A percentile compares a stretch with the other conserved stretches of the same genome.
These are phyloP conservation scores for Heritiera fomes DNA, from an alignment of 345 rosid species.

Conservation along the genomic window DNA sequence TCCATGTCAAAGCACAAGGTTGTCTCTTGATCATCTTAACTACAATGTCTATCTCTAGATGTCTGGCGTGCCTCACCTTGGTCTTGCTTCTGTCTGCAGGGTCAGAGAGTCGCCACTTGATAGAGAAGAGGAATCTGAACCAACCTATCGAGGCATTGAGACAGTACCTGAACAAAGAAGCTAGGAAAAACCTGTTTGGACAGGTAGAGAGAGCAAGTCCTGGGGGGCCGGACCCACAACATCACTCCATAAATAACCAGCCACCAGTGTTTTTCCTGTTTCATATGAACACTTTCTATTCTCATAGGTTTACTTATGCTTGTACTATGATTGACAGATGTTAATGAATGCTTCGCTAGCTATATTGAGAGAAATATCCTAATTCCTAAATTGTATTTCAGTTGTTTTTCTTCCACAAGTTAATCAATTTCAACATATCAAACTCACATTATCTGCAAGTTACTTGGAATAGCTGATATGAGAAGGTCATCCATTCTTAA, in stretches of 20 bases:
- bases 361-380: neutral
- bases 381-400: neutral
- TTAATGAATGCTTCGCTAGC: neutral
- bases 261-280: too few species aligned
- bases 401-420: neutral
- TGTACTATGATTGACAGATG: neutral
- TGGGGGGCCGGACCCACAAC: conserved; percentile 58
- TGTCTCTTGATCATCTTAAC: neutral
- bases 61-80: conserved; percentile 15
- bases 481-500: neutral
- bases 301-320: neutral
- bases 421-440: conserved; percentile 5
- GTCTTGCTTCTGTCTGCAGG: conserved; percentile 18
- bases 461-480: neutral
- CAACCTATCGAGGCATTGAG: conserved; percentile 26
- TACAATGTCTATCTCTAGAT: conserved; percentile 1
- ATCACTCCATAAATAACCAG: conserved; percentile 33
- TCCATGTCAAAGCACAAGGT: neutral
- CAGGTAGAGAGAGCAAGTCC: conserved; percentile 34
- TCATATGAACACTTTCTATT: too few species aligned
- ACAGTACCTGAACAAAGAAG: conserved; percentile 23
- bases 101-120: conserved; percentile 27
- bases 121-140: conserved; percentile 22
- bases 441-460: neutral
- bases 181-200: neutral